Base-by-base conservation (phyloP, 2,329 filamentous ascomycete genomes). In the Exophiala sp. region DNA sequence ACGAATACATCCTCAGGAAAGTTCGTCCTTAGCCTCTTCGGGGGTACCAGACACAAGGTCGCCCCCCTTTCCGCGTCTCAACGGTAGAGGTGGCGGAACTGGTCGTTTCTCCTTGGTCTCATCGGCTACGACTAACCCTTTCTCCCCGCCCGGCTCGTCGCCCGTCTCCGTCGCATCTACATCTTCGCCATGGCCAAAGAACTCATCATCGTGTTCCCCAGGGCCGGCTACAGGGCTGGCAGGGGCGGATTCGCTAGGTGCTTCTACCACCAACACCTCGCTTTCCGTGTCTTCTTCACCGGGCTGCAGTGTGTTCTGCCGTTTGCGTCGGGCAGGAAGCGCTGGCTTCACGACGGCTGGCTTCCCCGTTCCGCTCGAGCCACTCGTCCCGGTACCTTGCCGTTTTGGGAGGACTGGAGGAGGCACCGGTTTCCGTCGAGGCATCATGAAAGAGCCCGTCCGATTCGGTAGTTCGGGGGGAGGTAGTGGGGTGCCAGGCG, bases 401-500 rank as follows among this genome's bases (percentile, higher is more conserved):
- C 70, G 48, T 9, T 64, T 47, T 13, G 50, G 57, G 14, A 52
- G 45, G 9, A 46, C 19, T n/a, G 18, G 74, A 66, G 75, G 66
- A 30, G 77, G 69, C 7, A 84, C 68, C 1, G 81, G 75, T 60
- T 85, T 88, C n/a, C 84, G 74, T 63, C 80, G 83, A 2, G 82
- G 79, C 1, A 82, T 73, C 22, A 73, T 73, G 51, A 74, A 77
- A 13, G 77, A 77, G 38, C 78, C 76, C 62, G 78, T 80, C 5
- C 79, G 61, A 3, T 60, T 76, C 50, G 73, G 77, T 46, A 74
- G 78, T 29, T 82, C 79, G 1, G 83, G 84, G 35, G 74, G 79
- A 1, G 89, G 88, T 1, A 95, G 74, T 2, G 89, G 88, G 38
- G 78, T 82, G 1, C 88, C 89, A 2, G 85, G 86, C 7, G 88